Base-by-base conservation (phyloP, 768 basidiomycete species). In the Mycena vulgaris region DNA sequence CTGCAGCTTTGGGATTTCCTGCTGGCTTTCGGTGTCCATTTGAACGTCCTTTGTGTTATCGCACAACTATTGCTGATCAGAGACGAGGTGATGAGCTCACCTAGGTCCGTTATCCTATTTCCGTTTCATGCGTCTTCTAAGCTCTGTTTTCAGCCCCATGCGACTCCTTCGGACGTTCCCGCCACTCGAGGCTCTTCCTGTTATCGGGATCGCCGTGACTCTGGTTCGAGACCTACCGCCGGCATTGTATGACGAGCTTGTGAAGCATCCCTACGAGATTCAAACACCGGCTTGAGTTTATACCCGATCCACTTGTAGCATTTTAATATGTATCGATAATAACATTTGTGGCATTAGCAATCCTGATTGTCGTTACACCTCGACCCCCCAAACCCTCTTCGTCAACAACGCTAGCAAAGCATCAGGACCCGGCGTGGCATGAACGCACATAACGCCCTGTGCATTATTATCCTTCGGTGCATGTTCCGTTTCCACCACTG, bases 1-100 rank as follows among this genome's bases (percentile, higher is more conserved):
- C 86, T 99, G 31, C 92, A 92, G 72, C 83, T 99, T 61, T 99
- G 98, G 97, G 98, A 99, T 80, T 99, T 99, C 78, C 87, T 99
- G 11, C 87, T 99, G 30, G 95, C 97, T 5, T 99, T 97, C 76
- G 98, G 98, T 17, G 94, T 97, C 27, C 98, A 99, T 77, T 86
- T 99, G 23, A 99, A 99, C 76, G 93, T 99, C 14, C 85, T 99
- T 19, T 98, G 97, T 77, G 96, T 99, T 4, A 98, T 99, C 69
- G 97, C 98, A 9, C 98, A 99, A 76, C 82, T 99, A 5, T 79
- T 97, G 5, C 88, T 97, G 14, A 97, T 98, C 81, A 87, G 96
- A 67, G 93, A 95, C 51, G 94, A 96, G 52, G 89, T 99, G 53
- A 95, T 99, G 92, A 86, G 83, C 57, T 95, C 93, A 1, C 85